These are phyloP conservation scores for Lipomyces orientalis DNA, from an alignment of 805 yeast species.

Conservation along the genomic window DNA sequence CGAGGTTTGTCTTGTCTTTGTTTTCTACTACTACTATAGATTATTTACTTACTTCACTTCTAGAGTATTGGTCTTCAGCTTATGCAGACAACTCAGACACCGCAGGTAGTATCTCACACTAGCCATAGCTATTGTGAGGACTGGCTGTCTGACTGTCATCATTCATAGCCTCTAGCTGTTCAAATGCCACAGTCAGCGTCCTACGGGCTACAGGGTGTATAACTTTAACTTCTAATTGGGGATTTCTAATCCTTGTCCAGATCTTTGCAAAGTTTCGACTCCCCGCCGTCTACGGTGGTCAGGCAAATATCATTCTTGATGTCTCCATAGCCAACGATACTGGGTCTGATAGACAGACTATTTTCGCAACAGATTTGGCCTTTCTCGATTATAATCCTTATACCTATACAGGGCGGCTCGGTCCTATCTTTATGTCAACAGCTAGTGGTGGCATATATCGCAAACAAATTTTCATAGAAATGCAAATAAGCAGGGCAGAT, in stretches of 20 bases:
- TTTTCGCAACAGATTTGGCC: conserved; percentile 6
- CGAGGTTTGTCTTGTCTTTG: too few relatives aligned
- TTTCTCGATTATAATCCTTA: background rate
- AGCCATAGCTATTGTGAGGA: conserved; percentile 3
- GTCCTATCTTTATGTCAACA: background rate
- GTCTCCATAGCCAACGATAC: conserved; percentile 3
- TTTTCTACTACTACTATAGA: too few relatives aligned
- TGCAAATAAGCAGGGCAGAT: too few relatives aligned
- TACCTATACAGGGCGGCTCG: background rate
- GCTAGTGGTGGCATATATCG: too few relatives aligned
- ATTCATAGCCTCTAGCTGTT: background rate
- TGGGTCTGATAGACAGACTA: conserved; percentile 1
- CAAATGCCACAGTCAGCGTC: conserved; percentile 8
- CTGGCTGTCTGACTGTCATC: conserved; percentile 1
- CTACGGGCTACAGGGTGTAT: background rate
- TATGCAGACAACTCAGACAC: too few relatives aligned
- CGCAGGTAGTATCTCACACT: background rate
- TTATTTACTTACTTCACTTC: background rate
- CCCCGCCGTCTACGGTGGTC: too few relatives aligned
- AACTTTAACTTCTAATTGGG: background rate
- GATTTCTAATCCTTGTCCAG: background rate
- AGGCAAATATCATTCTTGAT: conserved; percentile 5
- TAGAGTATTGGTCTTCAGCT: conserved; percentile 3
- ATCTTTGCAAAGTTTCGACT: conserved; percentile 5
- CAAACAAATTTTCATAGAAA: too few relatives aligned